A percentile compares a stretch with the other conserved stretches of the same genome.
These are phyloP conservation scores for Penicillium sclerotigenum DNA, from an alignment of 2,329 filamentous ascomycete genomes.

Conservation along the genomic window DNA sequence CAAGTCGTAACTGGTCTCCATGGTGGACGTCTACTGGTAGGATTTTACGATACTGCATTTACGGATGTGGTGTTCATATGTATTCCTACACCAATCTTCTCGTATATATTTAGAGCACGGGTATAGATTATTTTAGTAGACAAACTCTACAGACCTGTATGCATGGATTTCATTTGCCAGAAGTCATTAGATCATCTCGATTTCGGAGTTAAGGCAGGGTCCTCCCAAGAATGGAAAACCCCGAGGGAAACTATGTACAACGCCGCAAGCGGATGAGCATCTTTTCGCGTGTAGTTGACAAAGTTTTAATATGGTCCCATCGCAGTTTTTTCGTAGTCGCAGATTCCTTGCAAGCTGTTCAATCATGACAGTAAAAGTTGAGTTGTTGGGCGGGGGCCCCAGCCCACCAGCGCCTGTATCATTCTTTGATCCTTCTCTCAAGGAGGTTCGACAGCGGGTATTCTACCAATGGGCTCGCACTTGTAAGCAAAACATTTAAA, in stretches of 20 bases:
- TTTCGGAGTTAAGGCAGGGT: conserved; percentile 5
- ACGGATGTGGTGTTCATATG: not conserved
- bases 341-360: no score
- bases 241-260: not conserved
- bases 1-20: not conserved
- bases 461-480: conserved; percentile 26
- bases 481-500: conserved; percentile 12
- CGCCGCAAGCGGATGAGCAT: conserved; percentile 11
- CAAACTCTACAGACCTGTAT: no score
- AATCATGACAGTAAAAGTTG: not conserved
- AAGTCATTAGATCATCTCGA: not conserved
- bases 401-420: conserved; percentile 21
- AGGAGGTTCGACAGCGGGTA: conserved; percentile 19
- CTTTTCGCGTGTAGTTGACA: not conserved
- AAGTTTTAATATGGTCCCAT: not conserved
- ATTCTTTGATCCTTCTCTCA: conserved; percentile 29
- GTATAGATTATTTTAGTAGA: no score
- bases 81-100: not conserved
- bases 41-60: not conserved
- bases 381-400: not conserved
- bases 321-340: not conserved
- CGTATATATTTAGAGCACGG: not conserved
- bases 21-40: not conserved
- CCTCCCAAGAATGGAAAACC: conserved; percentile 5
- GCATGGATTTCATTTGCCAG: not conserved